Percentiles rank a stretch among this genome's conserved stretches.
Evolutionary conservation across 441 rosid species (phyloP).

Genomic region (Jatropha multifida): DNA sequence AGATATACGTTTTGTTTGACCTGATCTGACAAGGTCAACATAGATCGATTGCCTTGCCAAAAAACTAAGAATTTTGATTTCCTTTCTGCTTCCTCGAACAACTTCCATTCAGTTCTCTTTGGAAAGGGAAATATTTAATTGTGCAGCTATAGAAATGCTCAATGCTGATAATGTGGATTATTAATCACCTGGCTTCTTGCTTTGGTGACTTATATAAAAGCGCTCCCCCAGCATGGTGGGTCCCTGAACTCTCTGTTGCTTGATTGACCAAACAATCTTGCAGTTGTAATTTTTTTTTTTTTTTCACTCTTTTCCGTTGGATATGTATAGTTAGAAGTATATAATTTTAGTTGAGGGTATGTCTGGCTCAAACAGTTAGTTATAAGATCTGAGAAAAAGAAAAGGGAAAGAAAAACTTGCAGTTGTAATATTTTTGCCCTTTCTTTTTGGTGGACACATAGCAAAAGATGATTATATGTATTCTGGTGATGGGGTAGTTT

Average conservation of each 20-base stretch:
- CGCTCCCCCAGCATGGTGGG: constrained; percentile 20
- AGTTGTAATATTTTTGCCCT: constrained; percentile 19
- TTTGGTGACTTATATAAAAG: constrained; percentile 8
- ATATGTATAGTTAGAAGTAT: constrained; percentile 34
- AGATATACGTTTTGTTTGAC: neutral
- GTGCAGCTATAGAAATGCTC: constrained; percentile 23
- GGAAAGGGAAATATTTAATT: constrained; percentile 23
- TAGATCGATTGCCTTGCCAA: constrained; percentile 12
- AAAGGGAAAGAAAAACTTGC: neutral
- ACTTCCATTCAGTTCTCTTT: constrained; percentile 12
- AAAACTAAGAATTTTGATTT: constrained; percentile 10
- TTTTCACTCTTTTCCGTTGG: neutral
- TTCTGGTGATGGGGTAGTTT: constrained; percentile 21
- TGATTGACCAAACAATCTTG: constrained; percentile 15
- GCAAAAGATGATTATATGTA: constrained; percentile 27
- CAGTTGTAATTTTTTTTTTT: constrained; percentile 21
- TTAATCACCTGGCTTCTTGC: constrained; percentile 25
- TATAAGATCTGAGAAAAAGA: constrained; percentile 11
- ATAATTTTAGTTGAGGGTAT: constrained; percentile 25
- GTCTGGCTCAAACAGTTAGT: constrained; percentile 2
- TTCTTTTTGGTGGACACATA: constrained; percentile 18
- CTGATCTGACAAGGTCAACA: constrained; percentile 11
- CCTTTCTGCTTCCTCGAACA: constrained; percentile 11
- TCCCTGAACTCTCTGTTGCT: constrained; percentile 12
- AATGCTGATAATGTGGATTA: constrained; percentile 17